phyloP scores from a whole-genome alignment of 2,329 filamentous ascomycete genomes.

The Diaporthe amygdali region DNA sequence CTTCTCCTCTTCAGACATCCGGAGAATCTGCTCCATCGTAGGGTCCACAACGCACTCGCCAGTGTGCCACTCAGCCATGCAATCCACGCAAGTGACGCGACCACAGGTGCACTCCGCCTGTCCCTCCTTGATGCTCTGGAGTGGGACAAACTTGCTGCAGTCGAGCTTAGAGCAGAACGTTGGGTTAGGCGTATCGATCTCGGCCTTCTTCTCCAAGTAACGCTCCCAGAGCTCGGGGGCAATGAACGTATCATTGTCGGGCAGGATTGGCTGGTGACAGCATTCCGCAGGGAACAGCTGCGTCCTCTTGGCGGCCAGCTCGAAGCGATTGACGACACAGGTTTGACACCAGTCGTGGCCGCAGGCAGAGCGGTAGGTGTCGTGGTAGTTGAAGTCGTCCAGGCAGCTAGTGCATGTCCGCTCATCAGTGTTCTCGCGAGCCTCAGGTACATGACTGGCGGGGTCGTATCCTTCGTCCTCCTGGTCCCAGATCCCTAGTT shows the following conservation, averaged over 20 bases:
- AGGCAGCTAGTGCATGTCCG: not conserved
- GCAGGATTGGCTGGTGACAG: not conserved
- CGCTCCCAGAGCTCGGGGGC: slow-evolving; percentile 35
- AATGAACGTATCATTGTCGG: slow-evolving; percentile 37
- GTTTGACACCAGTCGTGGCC: not conserved
- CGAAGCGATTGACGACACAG: not conserved
- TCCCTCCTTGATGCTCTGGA: slow-evolving; percentile 34
- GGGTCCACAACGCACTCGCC: slow-evolving; percentile 54
- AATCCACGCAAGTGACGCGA: slow-evolving; percentile 51
- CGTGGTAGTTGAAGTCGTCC: not conserved
- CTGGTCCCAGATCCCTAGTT: too few species aligned
- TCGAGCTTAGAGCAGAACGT: slow-evolving; percentile 53
- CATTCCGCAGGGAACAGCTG: not conserved
- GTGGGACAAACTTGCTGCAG: slow-evolving; percentile 54
- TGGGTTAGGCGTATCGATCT: slow-evolving; percentile 51
- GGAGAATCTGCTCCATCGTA: slow-evolving; percentile 43
- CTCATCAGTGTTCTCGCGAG: not conserved
- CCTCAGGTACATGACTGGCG: too few species aligned
- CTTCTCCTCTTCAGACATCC: slow-evolving; percentile 43
- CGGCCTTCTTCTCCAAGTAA: slow-evolving; percentile 51
- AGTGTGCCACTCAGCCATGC: slow-evolving; percentile 51
- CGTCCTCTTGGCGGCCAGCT: not conserved
- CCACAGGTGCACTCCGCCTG: slow-evolving; percentile 51
- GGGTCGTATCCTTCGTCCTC: too few species aligned
- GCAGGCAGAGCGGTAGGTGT: not conserved